A percentile compares a stretch with the other conserved stretches of the same genome.
Conservation (phyloP, 2,329 filamentous ascomycete species). For the Trichoderma brevicompactum region DNA sequence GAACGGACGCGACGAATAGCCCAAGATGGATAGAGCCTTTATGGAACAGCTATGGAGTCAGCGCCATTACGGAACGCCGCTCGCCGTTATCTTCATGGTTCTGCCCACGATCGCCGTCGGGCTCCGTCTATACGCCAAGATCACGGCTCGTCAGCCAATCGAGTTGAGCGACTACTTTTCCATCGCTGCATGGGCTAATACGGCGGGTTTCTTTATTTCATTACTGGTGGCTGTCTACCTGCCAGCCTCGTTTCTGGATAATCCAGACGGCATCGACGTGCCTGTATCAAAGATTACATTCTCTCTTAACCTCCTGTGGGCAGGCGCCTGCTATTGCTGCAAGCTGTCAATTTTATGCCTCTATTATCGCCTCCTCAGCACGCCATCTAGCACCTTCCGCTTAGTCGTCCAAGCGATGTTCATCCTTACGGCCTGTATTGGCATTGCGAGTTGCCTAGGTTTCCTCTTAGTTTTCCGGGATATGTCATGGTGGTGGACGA, state of each 20-base stretch:
- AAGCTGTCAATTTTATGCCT: slow-evolving; percentile 21
- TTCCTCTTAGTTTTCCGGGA: slow-evolving; percentile 19
- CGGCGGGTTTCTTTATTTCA: slow-evolving; percentile 10
- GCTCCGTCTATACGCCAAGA: slow-evolving; percentile 22
- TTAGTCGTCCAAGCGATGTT: slow-evolving; percentile 13
- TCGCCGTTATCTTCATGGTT: slow-evolving; percentile 19
- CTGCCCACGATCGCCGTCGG: slow-evolving; percentile 16
- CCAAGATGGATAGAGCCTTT: slow-evolving; percentile 22
- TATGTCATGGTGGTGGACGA: slow-evolving; percentile 26
- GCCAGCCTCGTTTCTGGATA: slow-evolving; percentile 14
- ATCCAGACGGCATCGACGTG: slow-evolving; percentile 19
- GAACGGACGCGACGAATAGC: neutral
- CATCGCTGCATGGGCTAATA: slow-evolving; percentile 11
- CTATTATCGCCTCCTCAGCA: slow-evolving; percentile 21
- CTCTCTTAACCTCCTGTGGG: slow-evolving; percentile 16
- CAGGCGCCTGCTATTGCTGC: slow-evolving; percentile 14
- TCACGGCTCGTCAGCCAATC: slow-evolving; percentile 16
- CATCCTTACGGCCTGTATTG: slow-evolving; percentile 13
- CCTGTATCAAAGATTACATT: slow-evolving; percentile 22
- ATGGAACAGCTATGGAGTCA: slow-evolving; percentile 24
- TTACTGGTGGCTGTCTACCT: slow-evolving; percentile 16
- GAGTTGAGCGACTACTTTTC: slow-evolving; percentile 22
- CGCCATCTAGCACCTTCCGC: slow-evolving; percentile 12
- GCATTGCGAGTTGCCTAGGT: slow-evolving; percentile 1
- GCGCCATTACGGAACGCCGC: slow-evolving; percentile 22